Evolutionary conservation across 495 filamentous ascomycete genomes (phyloP), one percentile per base, ranked within the genome.

Genomic region (Xylaria curta): DNA sequence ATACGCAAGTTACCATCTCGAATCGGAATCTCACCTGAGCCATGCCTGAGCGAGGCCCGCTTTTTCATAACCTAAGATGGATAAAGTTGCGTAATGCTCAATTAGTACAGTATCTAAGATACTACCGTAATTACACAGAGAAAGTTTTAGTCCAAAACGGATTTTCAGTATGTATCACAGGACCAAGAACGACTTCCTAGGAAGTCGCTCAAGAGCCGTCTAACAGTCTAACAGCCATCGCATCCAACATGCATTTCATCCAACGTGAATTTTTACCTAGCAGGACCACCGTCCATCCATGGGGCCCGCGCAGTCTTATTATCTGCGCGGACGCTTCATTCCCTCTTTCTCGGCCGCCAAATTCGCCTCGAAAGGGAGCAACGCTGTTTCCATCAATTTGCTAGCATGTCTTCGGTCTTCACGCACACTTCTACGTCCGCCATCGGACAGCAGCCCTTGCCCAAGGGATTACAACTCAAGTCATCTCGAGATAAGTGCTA

Each of bases 371-470:
- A 66, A 49, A 47, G 47, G 47, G 31, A 66, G 9, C 63, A 47
- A 47, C 63, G 21, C 63, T 49, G 31, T 47, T 53, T 47, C 42
- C 38, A 49, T 66, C 42, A 24, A 47, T 66, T 66, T 66, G 63
- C 44, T 44, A 66, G 63, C 63, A 66, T 31, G 42, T 53, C 42
- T 51, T 66, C 63, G 38, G 63, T 24, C 24, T 47, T 53, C 19
- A 53, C 31, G 12, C 63, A 42, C 47, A 36, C 42, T 66, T 53
- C 63, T 66, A 47, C 63, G 47, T 66, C 42, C 63, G 28, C 63
- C 42, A 53, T 53, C 42, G 47, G 63, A 49, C 63, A 66, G 42
- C 63, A 66, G 63, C 63, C 63, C 63, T 66, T 66, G 47, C 63
- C 42, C 47, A 47, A 19, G 63, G 63, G 63, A 66, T 49, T 53